These are phyloP conservation scores for Aureobasidium namibiae DNA, from an alignment of 2,329 filamentous ascomycete genomes.

Conservation along the genomic window DNA sequence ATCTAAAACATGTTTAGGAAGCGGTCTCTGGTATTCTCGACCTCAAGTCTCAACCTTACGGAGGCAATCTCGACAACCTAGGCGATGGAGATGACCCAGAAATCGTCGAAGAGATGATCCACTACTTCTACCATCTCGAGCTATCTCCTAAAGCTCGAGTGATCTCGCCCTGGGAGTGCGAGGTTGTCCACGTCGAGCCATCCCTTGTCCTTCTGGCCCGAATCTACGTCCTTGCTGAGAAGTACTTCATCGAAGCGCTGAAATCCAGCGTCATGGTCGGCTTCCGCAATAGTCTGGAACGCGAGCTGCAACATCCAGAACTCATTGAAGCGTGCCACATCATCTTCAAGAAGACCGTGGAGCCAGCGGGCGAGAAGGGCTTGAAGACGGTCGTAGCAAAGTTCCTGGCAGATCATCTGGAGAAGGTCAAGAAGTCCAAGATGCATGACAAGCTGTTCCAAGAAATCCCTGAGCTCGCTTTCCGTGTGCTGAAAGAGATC, in stretches of 20 bases:
- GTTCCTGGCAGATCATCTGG: not conserved
- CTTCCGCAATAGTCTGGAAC: not conserved
- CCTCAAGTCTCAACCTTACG: not conserved
- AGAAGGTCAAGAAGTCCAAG: not conserved
- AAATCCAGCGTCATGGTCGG: not conserved
- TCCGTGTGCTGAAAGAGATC: not conserved
- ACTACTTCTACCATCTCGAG: slow-evolving; percentile 1
- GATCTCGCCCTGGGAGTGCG: too few relatives aligned
- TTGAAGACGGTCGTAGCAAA: not conserved
- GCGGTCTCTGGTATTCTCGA: not conserved
- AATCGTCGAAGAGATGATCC: not conserved
- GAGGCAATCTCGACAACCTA: not conserved
- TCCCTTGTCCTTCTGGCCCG: not conserved
- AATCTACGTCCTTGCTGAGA: not conserved
- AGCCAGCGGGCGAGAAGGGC: not conserved
- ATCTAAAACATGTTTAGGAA: not conserved
- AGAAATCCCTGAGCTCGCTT: not conserved
- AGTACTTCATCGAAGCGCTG: not conserved
- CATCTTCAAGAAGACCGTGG: not conserved
- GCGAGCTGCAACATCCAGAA: not conserved
- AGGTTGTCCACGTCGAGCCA: too few relatives aligned
- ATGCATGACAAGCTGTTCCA: not conserved
- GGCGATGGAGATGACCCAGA: not conserved
- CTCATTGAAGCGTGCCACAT: not conserved
- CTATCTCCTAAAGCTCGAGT: too few relatives aligned